A percentile compares a stretch with the other conserved stretches of the same genome.
Conservation (phyloP, 2,329 filamentous ascomycete genomes). For the Aspergillus sp. region DNA sequence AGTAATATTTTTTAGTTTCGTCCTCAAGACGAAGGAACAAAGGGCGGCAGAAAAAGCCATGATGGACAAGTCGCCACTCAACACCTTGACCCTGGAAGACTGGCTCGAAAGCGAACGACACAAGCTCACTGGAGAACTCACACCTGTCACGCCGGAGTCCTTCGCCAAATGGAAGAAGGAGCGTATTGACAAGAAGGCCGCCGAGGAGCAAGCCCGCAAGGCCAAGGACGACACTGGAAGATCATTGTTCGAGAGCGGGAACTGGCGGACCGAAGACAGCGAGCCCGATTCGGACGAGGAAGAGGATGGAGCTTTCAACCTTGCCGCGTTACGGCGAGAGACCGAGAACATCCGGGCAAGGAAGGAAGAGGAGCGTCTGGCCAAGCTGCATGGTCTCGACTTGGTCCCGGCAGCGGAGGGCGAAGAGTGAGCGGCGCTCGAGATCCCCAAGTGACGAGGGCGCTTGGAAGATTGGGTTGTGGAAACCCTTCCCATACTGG, state of each 20-base stretch:
- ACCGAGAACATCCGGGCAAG: slow-evolving; percentile 72
- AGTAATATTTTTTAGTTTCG: slow-evolving; percentile 62
- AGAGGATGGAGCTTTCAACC: slow-evolving; percentile 62
- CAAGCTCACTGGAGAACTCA: slow-evolving; percentile 87
- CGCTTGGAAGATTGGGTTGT: slow-evolving; percentile 30
- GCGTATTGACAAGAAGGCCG: slow-evolving; percentile 89
- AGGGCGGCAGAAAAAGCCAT: slow-evolving; percentile 91
- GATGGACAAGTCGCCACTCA: slow-evolving; percentile 91
- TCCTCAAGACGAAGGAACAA: slow-evolving; percentile 97
- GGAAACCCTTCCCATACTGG: slow-evolving; percentile 23
- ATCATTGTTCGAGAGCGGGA: slow-evolving; percentile 93
- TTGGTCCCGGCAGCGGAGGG: slow-evolving; percentile 25
- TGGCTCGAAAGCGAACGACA: slow-evolving; percentile 95
- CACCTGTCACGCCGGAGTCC: slow-evolving; percentile 86
- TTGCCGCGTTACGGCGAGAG: slow-evolving; percentile 78
- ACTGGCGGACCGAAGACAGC: slow-evolving; percentile 71
- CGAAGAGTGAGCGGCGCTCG: slow-evolving; percentile 26
- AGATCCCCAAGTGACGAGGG: slow-evolving; percentile 20
- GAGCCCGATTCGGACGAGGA: slow-evolving; percentile 62
- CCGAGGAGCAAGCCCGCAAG: slow-evolving; percentile 83
- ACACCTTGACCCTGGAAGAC: slow-evolving; percentile 93
- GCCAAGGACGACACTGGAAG: slow-evolving; percentile 95
- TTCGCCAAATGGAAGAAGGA: slow-evolving; percentile 99
- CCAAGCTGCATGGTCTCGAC: slow-evolving; percentile 32
- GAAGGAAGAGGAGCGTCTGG: slow-evolving; percentile 74